A percentile compares a stretch with the other conserved stretches of the same genome.
These are phyloP conservation scores for Neurospora intermedia DNA, from an alignment of 495 filamentous ascomycete species.

Conservation along the genomic window DNA sequence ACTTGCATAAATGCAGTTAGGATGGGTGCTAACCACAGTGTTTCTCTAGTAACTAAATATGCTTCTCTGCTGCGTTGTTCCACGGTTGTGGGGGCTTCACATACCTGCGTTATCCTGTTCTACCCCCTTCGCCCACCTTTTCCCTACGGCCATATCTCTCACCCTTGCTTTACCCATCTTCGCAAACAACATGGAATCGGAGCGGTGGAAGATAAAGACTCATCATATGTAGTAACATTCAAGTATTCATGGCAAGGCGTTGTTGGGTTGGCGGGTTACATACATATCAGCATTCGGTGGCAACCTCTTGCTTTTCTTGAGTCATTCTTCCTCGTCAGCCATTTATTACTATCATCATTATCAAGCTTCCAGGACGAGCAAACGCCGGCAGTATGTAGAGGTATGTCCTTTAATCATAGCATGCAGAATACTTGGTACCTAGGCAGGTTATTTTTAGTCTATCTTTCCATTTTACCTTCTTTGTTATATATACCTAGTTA, in stretches of 20 bases:
- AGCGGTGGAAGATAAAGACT: background rate
- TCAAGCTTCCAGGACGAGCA: background rate
- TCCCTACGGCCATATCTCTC: background rate
- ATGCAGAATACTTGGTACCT: background rate
- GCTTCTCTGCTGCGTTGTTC: background rate
- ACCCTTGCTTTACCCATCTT: background rate
- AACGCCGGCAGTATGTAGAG: background rate
- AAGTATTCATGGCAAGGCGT: background rate
- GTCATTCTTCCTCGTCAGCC: background rate
- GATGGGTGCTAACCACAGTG: background rate
- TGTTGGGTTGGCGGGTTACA: background rate
- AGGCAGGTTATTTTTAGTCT: background rate
- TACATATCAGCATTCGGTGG: background rate
- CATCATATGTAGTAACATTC: background rate
- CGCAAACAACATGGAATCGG: background rate
- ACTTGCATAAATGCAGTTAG: no score
- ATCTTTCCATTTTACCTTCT: background rate
- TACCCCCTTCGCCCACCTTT: background rate
- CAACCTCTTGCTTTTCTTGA: background rate
- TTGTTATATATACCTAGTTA: background rate
- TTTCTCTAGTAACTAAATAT: background rate
- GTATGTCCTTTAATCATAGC: background rate
- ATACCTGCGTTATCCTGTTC: background rate
- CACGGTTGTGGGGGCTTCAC: background rate
- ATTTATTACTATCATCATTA: background rate